phyloP scores from a whole-genome alignment of 176 grass and related monocot species.

The Chloris gayana region DNA sequence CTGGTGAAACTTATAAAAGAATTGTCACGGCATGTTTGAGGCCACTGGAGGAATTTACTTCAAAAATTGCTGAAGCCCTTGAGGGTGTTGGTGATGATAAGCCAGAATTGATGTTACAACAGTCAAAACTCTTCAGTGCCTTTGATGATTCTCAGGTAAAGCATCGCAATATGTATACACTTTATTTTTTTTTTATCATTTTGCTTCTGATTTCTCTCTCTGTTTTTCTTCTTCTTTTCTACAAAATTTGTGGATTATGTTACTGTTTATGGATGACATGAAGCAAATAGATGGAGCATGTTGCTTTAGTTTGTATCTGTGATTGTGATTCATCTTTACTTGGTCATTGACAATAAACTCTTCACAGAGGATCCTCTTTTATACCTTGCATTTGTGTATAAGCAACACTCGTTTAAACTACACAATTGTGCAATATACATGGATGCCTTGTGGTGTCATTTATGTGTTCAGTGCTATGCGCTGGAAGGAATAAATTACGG shows the following conservation, averaged over 20 bases:
- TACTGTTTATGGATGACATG: not conserved
- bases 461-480: not conserved
- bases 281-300: constrained; percentile 11
- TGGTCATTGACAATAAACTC: not conserved
- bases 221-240: constrained; percentile 19
- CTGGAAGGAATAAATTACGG: not conserved
- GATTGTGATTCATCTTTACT: constrained; percentile 1
- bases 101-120: constrained; percentile 64
- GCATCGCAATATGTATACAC: not conserved
- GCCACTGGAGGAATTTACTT: constrained; percentile 75
- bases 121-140: constrained; percentile 64
- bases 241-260: not conserved
- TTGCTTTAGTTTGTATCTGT: not conserved
- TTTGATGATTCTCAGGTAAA: constrained; percentile 92
- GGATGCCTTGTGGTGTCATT: constrained; percentile 5
- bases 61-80: constrained; percentile 68
- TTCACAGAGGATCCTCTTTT: not conserved
- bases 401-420: constrained; percentile 10
- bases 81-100: constrained; percentile 58
- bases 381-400: constrained; percentile 1
- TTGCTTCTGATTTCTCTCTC: not conserved
- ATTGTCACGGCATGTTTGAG: constrained; percentile 73
- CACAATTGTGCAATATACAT: not conserved
- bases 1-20: constrained; percentile 89
- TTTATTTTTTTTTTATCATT: constrained; percentile 17